phyloP scores from a whole-genome alignment of 352 stramenopile species.

The Blastocystis hominis region DNA sequence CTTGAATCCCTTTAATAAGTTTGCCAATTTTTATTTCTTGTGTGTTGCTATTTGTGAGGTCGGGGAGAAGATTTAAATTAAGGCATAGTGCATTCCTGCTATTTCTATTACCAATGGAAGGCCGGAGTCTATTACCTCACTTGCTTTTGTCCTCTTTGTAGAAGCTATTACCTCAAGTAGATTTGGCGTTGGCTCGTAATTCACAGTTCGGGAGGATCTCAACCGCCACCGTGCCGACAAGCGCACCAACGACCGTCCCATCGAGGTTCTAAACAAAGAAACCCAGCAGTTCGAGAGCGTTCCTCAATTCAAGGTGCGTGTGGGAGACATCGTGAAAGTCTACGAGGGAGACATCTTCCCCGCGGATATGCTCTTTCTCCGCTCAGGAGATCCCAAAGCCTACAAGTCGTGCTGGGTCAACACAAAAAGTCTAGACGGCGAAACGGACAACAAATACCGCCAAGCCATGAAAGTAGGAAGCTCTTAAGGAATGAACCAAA shows the following conservation, averaged over 20 bases:
- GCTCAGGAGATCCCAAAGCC: slow-evolving; percentile 69
- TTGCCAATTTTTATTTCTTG: slow-evolving; percentile 41
- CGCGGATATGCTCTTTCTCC: slow-evolving; percentile 79
- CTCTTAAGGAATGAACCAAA: neutral
- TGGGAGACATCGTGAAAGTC: slow-evolving; percentile 77
- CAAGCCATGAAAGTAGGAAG: slow-evolving; percentile 57
- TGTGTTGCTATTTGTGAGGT: slow-evolving; percentile 37
- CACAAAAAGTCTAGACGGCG: slow-evolving; percentile 81
- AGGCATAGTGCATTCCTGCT: slow-evolving; percentile 69
- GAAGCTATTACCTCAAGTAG: slow-evolving; percentile 69
- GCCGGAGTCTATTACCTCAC: slow-evolving; percentile 72
- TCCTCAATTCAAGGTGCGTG: slow-evolving; percentile 72
- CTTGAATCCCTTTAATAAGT: slow-evolving; percentile 33
- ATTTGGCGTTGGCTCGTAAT: slow-evolving; percentile 67
- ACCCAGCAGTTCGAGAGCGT: slow-evolving; percentile 68
- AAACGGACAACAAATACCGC: slow-evolving; percentile 80
- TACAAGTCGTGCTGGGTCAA: slow-evolving; percentile 75
- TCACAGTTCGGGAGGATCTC: slow-evolving; percentile 61
- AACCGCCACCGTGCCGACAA: slow-evolving; percentile 74
- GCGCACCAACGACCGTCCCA: neutral
- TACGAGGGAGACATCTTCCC: slow-evolving; percentile 76
- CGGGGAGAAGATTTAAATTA: neutral
- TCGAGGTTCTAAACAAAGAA: slow-evolving; percentile 65
- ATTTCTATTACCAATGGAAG: slow-evolving; percentile 79
- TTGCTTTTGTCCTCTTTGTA: slow-evolving; percentile 79